A percentile compares a stretch with the other conserved stretches of the same genome.
phyloP scores from a whole-genome alignment of 257 asterid species.

The Prunella vulgaris region DNA sequence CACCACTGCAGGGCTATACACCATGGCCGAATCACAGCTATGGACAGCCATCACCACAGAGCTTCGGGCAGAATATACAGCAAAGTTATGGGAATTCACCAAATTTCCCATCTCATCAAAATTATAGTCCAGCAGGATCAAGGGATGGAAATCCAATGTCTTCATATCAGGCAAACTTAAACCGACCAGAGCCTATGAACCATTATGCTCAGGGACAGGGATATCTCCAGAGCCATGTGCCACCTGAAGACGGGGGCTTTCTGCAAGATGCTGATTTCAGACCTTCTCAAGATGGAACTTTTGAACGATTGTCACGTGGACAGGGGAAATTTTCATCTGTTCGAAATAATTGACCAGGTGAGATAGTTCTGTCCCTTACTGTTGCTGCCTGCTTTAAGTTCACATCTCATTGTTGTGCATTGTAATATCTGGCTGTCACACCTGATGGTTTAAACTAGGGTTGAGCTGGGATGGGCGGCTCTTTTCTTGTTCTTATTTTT shows the following conservation, averaged over 20 bases:
- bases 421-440: background rate
- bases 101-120: conserved; percentile 25
- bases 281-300: conserved; percentile 30
- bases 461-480: background rate
- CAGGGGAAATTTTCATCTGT: conserved; percentile 25
- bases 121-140: conserved; percentile 29
- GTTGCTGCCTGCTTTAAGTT: conserved; percentile 1
- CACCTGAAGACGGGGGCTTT: conserved; percentile 29
- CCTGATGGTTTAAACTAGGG: background rate
- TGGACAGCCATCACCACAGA: conserved; percentile 27
- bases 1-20: conserved; percentile 25
- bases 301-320: conserved; percentile 26
- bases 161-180: conserved; percentile 23
- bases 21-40: conserved; percentile 22
- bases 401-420: background rate
- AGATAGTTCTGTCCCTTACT: conserved; percentile 18
- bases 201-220: conserved; percentile 23
- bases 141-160: conserved; percentile 26
- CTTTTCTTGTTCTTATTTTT: background rate
- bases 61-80: conserved; percentile 25
- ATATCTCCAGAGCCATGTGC: conserved; percentile 14
- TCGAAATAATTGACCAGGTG: conserved; percentile 31
- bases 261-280: conserved; percentile 25
- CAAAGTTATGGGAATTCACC: conserved; percentile 33
- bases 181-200: conserved; percentile 21